These are phyloP conservation scores for Acanthamoeba rhysodes DNA, from an alignment of 208 protist genomes.

Conservation along the genomic window DNA sequence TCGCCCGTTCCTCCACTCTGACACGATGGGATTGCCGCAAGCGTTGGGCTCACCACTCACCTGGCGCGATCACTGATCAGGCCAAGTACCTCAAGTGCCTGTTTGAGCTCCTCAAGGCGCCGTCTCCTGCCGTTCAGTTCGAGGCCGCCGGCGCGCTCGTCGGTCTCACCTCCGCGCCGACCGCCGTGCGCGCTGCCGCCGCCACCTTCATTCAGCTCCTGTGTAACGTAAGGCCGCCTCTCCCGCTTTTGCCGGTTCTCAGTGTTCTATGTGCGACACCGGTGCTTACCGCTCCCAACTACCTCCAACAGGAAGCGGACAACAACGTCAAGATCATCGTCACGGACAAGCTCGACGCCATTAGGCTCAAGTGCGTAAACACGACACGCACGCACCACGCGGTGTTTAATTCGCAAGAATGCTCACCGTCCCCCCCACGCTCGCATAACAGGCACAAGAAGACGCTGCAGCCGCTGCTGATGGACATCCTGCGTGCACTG, in stretches of 20 bases:
- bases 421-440: neutral
- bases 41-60: no score
- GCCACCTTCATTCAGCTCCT: conserved; percentile 96
- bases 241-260: neutral
- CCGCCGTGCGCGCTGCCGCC: conserved; percentile 95
- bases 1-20: neutral
- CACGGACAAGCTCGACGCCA: conserved; percentile 95
- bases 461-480: conserved; percentile 95
- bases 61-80: conserved; percentile 79
- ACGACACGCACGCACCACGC: neutral
- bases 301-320: conserved; percentile 92
- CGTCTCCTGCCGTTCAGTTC: conserved; percentile 95
- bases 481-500: conserved; percentile 97
- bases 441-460: conserved; percentile 85
- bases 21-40: no score
- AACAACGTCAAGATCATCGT: conserved; percentile 99
- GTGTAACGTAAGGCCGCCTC: conserved; percentile 62
- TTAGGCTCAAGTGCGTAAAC: conserved; percentile 88
- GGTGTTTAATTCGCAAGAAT: neutral
- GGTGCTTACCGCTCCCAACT: neutral
- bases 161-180: conserved; percentile 96
- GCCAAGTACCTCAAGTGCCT: conserved; percentile 96
- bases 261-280: neutral
- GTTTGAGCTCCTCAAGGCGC: conserved; percentile 96
- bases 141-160: conserved; percentile 97